Evolutionary conservation across 257 asterid species (phyloP), one percentile per base, ranked within the genome.

Genomic region (Dorcoceras hygrometricum): DNA sequence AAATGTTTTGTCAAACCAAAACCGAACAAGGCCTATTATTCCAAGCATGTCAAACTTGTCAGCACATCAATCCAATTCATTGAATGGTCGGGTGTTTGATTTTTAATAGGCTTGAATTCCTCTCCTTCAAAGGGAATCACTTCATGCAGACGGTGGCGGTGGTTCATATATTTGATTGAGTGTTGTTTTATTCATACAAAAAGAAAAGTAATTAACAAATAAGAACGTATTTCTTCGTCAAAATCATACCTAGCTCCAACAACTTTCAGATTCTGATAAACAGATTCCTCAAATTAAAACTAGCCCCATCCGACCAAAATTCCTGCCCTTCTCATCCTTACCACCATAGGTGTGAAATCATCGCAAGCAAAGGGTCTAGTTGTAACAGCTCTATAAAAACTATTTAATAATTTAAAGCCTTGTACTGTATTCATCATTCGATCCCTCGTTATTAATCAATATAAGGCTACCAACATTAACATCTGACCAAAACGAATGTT

Each of bases 191-290:
- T 25, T n/a, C 27, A 43, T 27, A 4, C 10, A 46, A 46, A 46
- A 46, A 46, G 1, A 46, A 46, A 69, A 26, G 29, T 68, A 48
- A 63, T 27, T 50, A 48, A 10, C 64, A 36, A 10, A 57, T 8
- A 22, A 25, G 24, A 19, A 10, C 36, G 7, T 57, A 9, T 65
- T 48, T 39, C 58, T 18, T 12, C 32, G 25, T 46, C 34, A 43
- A 34, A 51, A 71, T 63, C 62, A 72, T 31, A 61, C 26, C 23
- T 63, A 67, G 72, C 71, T 25, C 60, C 56, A 16, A 66, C 6
- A 63, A n/a, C 28, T 28, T 54, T 20, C 39, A 19, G 54, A 57
- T 48, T 32, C 67, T 46, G 43, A 46, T 18, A 7, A n/a, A 19
- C 67, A 65, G 53, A 29, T 63, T 67, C 59, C 34, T 8, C 29